These are phyloP conservation scores for Jatropha curcas DNA, from an alignment of 345 rosid species.

Conservation along the genomic window DNA sequence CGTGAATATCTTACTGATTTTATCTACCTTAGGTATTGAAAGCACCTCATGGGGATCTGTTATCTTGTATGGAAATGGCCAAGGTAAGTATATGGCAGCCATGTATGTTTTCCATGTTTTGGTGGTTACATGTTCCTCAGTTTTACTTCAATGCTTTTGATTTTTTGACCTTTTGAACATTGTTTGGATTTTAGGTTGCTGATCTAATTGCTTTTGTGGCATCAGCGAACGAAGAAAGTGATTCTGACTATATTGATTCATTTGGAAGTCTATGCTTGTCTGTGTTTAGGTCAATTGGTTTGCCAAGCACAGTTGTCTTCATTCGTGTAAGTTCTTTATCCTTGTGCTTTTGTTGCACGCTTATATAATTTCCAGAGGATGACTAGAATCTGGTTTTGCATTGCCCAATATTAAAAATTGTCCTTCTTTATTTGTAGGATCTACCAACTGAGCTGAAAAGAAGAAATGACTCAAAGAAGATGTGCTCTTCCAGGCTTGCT, in stretches of 20 bases:
- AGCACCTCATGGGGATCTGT: conserved; percentile 84
- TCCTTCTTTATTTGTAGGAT: conserved; percentile 47
- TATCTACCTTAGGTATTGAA: conserved; percentile 52
- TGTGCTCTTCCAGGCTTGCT: conserved; percentile 60
- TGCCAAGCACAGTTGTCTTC: conserved; percentile 83
- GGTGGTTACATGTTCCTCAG: neutral
- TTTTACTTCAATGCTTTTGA: neutral
- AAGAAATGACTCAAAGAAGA: conserved; percentile 66
- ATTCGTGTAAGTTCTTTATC: conserved; percentile 67
- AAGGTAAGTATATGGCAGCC: conserved; percentile 43
- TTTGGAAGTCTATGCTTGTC: conserved; percentile 89
- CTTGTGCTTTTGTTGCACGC: conserved; percentile 3
- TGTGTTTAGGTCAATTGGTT: conserved; percentile 76
- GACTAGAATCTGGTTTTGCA: neutral
- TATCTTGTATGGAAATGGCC: conserved; percentile 89
- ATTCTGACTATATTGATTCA: conserved; percentile 58
- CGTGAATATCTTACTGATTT: conserved; percentile 12
- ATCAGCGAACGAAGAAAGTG: conserved; percentile 63
- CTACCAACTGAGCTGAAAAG: conserved; percentile 67
- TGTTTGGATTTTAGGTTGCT: conserved; percentile 60
- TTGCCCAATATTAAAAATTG: conserved; percentile 11
- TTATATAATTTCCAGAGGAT: conserved; percentile 6
- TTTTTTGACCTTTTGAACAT: conserved; percentile 4
- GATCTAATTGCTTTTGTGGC: conserved; percentile 96
- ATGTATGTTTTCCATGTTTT: neutral